These are phyloP conservation scores for Eragrostis nindensis DNA, from an alignment of 176 grass and related monocot species.

Conservation along the genomic window DNA sequence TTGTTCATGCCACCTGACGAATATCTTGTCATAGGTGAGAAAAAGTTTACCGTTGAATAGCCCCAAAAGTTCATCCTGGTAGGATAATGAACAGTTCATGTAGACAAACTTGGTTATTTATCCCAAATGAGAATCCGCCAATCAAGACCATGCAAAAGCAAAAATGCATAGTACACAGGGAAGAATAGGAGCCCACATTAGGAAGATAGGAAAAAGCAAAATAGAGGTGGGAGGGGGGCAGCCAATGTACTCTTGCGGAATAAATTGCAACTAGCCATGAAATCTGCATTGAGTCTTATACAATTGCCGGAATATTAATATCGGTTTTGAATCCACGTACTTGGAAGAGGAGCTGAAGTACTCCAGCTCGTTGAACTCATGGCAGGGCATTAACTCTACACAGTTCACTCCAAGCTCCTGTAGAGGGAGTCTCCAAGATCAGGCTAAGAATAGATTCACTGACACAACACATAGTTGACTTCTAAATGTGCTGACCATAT, in stretches of 20 bases:
- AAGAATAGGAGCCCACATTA: background rate
- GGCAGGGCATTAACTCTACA: slow-evolving; percentile 95
- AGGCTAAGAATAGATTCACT: slow-evolving; percentile 32
- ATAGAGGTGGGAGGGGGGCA: no score
- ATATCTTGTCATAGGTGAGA: slow-evolving; percentile 96
- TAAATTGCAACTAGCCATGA: background rate
- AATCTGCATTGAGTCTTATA: slow-evolving; percentile 2
- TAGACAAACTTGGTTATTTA: slow-evolving; percentile 21
- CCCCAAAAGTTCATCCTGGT: slow-evolving; percentile 96
- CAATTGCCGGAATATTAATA: slow-evolving; percentile 5
- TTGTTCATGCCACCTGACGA: slow-evolving; percentile 60
- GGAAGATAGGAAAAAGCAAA: background rate
- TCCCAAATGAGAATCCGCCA: background rate
- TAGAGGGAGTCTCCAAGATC: slow-evolving; percentile 28
- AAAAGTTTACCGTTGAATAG: slow-evolving; percentile 92
- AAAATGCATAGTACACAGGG: background rate
- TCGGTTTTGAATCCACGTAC: slow-evolving; percentile 51
- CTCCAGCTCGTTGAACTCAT: slow-evolving; percentile 97
- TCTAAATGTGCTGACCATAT: background rate
- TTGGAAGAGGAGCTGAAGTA: slow-evolving; percentile 66
- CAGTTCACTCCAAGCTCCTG: slow-evolving; percentile 95
- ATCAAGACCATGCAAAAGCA: slow-evolving; percentile 7
- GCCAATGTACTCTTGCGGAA: no score
- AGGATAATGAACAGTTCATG: slow-evolving; percentile 26
- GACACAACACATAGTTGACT: slow-evolving; percentile 6